Conservation (phyloP, 306 rosid genomes). For the Boehmeria nivea region DNA sequence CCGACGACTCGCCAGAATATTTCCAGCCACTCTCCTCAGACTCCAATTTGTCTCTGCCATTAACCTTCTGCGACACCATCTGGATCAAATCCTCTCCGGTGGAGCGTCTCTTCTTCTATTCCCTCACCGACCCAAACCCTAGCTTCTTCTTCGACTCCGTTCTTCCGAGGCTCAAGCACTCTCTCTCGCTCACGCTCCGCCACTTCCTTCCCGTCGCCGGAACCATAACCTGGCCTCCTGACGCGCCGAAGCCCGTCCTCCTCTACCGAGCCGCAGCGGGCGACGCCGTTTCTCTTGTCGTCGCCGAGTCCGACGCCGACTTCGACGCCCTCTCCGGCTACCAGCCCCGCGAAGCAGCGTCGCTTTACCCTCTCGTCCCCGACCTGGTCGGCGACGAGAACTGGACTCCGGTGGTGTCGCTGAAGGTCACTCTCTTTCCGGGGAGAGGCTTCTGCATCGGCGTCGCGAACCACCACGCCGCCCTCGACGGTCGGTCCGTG, state of each 20-base stretch:
- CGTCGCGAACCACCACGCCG: conserved; percentile 36
- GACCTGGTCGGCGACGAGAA: conserved; percentile 21
- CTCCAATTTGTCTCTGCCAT: conserved; percentile 18
- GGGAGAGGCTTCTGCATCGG: conserved; percentile 43
- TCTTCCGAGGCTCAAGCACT: conserved; percentile 41
- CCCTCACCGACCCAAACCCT: conserved; percentile 11
- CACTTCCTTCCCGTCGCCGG: conserved; percentile 49
- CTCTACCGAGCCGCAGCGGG: conserved; percentile 20
- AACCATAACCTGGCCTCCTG: conserved; percentile 32
- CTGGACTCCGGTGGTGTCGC: conserved; percentile 25
- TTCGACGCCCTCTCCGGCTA: conserved; percentile 24
- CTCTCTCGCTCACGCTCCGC: conserved; percentile 54
- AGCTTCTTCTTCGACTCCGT: conserved; percentile 14
- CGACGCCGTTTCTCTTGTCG: conserved; percentile 33
- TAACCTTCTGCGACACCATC: conserved; percentile 32
- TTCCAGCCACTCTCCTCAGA: background rate
- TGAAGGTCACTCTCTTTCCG: conserved; percentile 50
- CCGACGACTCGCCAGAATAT: background rate
- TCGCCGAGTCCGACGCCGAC: conserved; percentile 37
- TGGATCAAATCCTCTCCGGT: conserved; percentile 48
- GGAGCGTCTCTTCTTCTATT: conserved; percentile 43
- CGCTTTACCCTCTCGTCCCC: conserved; percentile 38
- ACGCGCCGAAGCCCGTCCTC: conserved; percentile 35
- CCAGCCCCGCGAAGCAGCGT: conserved; percentile 15
- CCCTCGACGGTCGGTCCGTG: conserved; percentile 44